Evolutionary conservation across 2,329 filamentous ascomycete species (phyloP).

Genomic region (Hypoxylon sp.): DNA sequence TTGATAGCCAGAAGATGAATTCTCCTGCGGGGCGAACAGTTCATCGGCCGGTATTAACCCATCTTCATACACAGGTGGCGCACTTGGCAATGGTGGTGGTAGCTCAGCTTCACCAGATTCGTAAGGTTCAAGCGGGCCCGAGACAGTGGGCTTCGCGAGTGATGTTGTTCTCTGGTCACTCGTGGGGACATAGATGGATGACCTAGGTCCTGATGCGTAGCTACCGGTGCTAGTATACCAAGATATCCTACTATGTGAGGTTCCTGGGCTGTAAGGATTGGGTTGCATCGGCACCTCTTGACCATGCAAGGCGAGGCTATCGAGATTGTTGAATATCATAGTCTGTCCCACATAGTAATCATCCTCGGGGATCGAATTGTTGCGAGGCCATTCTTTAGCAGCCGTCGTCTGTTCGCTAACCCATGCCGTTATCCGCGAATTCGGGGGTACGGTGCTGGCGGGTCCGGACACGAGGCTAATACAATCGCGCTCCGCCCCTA

Average conservation of each 20-base stretch:
- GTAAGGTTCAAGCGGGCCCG: conserved; percentile 6
- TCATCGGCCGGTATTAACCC: conserved; percentile 47
- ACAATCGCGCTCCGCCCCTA: conserved; percentile 46
- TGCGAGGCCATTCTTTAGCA: conserved; percentile 34
- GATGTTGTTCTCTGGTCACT: conserved; percentile 46
- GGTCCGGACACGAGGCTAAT: conserved; percentile 43
- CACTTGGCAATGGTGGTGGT: conserved; percentile 13
- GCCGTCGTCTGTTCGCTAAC: conserved; percentile 46
- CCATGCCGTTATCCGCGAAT: conserved; percentile 46
- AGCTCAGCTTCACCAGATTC: conserved; percentile 11
- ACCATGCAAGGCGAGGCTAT: conserved; percentile 36
- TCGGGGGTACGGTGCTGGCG: conserved; percentile 22
- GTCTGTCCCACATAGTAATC: conserved; percentile 33
- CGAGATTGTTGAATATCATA: conserved; percentile 37
- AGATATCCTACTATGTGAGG: conserved; percentile 38
- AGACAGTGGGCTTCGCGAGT: conserved; percentile 22
- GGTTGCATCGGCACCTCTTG: conserved; percentile 23
- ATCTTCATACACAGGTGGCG: conserved; percentile 36
- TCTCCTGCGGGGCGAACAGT: conserved; percentile 27
- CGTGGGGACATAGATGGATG: conserved; percentile 35
- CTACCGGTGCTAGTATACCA: conserved; percentile 46
- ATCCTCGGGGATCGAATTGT: conserved; percentile 43
- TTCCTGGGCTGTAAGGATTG: conserved; percentile 34
- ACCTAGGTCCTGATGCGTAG: conserved; percentile 38
- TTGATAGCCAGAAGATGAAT: conserved; percentile 41